Percentiles rank a stretch among this genome's conserved stretches.
Conservation (phyloP, 2,329 filamentous ascomycete species). For the Paraphoma chrysanthemicola region DNA sequence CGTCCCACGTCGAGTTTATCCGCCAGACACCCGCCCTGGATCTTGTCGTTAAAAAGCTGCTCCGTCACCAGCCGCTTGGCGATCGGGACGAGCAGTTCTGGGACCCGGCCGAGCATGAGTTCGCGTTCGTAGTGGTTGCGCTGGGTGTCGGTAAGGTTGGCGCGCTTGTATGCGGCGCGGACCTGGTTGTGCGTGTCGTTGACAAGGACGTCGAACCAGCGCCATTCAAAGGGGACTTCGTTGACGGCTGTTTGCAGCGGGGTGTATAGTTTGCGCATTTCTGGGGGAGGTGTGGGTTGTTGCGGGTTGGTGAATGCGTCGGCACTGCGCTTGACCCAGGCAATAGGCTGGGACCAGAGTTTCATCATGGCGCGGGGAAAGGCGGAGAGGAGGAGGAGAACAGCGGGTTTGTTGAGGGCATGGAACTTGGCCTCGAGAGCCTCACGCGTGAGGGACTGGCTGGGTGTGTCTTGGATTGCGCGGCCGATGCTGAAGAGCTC, state of each 20-base stretch:
- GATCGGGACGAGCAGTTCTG: constrained; percentile 57
- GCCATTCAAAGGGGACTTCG: constrained; percentile 53
- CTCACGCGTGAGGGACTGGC: constrained; percentile 48
- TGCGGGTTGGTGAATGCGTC: constrained; percentile 38
- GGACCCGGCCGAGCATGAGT: constrained; percentile 60
- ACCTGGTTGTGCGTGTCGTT: constrained; percentile 72
- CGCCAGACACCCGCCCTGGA: constrained; percentile 55
- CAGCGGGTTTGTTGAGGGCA: constrained; percentile 43
- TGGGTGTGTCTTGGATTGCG: constrained; percentile 20
- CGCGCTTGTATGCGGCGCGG: constrained; percentile 61
- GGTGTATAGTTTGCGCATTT: constrained; percentile 54
- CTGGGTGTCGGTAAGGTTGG: constrained; percentile 52
- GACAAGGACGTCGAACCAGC: constrained; percentile 56
- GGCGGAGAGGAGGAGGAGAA: constrained; percentile 41
- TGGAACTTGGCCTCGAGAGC: constrained; percentile 33
- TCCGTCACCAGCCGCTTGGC: constrained; percentile 57
- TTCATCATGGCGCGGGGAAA: constrained; percentile 49
- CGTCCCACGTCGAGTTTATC: constrained; percentile 68
- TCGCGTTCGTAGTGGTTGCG: constrained; percentile 60
- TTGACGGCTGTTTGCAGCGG: constrained; percentile 41
- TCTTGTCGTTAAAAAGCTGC: constrained; percentile 45
- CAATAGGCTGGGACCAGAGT: constrained; percentile 40
- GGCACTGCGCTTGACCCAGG: constrained; percentile 39
- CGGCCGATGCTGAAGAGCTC: constrained; percentile 51
- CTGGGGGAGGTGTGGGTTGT: constrained; percentile 51